Percentiles rank a stretch among this genome's conserved stretches.
phyloP scores from a whole-genome alignment of 2,329 filamentous ascomycete species.

The Nemania sp. region DNA sequence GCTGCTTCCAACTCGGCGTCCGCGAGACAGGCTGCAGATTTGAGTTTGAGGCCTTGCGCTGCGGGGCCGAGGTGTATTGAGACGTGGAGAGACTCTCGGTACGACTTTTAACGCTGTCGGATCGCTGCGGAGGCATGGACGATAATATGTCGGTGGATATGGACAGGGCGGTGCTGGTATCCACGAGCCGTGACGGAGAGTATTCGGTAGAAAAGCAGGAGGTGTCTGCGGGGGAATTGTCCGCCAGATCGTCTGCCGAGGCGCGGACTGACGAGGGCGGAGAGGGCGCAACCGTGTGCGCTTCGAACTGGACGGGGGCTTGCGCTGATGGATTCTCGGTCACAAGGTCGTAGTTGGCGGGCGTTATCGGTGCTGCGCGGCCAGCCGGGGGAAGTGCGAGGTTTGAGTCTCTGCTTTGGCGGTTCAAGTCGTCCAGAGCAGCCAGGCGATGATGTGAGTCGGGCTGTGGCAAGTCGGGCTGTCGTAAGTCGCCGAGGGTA shows the following conservation, averaged over 20 bases:
- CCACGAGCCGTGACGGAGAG: constrained; percentile 28
- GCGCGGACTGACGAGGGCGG: constrained; percentile 36
- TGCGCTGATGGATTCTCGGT: constrained; percentile 29
- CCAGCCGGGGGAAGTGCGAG: constrained; percentile 21
- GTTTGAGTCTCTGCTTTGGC: constrained; percentile 35
- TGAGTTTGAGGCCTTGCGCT: constrained; percentile 49
- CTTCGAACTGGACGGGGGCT: constrained; percentile 42
- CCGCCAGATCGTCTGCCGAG: constrained; percentile 16
- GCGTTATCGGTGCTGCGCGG: constrained; percentile 21
- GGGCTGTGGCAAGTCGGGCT: constrained; percentile 23
- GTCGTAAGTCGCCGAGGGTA: constrained; percentile 19
- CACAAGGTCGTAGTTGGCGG: constrained; percentile 16
- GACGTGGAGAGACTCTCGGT: constrained; percentile 39
- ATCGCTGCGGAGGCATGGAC: constrained; percentile 33
- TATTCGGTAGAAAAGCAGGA: constrained; percentile 27
- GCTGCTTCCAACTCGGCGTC: constrained; percentile 66
- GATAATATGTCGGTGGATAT: constrained; percentile 47
- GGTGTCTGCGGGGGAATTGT: too few relatives aligned
- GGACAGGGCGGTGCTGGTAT: constrained; percentile 39
- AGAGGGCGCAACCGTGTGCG: constrained; percentile 48
- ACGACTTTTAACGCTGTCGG: constrained; percentile 47
- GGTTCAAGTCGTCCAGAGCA: constrained; percentile 36
- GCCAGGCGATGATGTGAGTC: constrained; percentile 32
- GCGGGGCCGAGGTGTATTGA: constrained; percentile 40
- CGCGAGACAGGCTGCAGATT: constrained; percentile 58